A percentile compares a stretch with the other conserved stretches of the same genome.
phyloP scores from a whole-genome alignment of 306 rosid species.

The Clitoria ternatea region DNA sequence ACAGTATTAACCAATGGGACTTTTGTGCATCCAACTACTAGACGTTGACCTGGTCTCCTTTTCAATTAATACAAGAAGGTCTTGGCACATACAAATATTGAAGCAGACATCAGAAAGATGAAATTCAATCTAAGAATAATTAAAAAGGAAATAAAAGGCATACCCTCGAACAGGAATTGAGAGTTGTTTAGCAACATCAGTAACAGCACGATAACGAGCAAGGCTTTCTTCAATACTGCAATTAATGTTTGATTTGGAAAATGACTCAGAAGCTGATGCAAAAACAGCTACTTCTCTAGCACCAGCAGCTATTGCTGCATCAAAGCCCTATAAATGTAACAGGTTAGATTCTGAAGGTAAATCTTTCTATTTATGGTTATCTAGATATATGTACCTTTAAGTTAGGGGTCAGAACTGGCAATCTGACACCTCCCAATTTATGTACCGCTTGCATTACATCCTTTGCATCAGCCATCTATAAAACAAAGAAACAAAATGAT shows the following conservation, averaged over 20 bases:
- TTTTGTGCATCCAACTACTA: neutral
- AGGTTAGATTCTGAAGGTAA: constrained; percentile 13
- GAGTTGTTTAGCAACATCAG: constrained; percentile 69
- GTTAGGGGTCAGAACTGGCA: constrained; percentile 90
- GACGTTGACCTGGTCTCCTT: neutral
- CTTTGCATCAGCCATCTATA: constrained; percentile 81
- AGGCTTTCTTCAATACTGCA: constrained; percentile 88
- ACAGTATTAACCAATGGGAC: constrained; percentile 4
- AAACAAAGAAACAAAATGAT: constrained; percentile 3
- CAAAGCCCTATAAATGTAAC: constrained; percentile 62
- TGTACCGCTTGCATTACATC: constrained; percentile 74
- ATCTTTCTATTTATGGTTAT: neutral
- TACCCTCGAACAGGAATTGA: constrained; percentile 90
- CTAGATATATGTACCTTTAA: constrained; percentile 47
- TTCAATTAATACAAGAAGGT: neutral
- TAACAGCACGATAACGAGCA: constrained; percentile 60
- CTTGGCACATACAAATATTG: neutral
- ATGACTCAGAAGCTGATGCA: constrained; percentile 91
- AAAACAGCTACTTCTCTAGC: constrained; percentile 85
- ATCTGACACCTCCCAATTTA: constrained; percentile 50
- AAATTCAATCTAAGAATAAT: constrained; percentile 13
- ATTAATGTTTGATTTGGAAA: constrained; percentile 84
- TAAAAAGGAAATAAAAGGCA: constrained; percentile 16
- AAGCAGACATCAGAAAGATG: neutral
- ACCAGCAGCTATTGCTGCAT: constrained; percentile 86